These are phyloP conservation scores for Trichomonas vaginalis DNA, from an alignment of 208 protist species.

Conservation along the genomic window DNA sequence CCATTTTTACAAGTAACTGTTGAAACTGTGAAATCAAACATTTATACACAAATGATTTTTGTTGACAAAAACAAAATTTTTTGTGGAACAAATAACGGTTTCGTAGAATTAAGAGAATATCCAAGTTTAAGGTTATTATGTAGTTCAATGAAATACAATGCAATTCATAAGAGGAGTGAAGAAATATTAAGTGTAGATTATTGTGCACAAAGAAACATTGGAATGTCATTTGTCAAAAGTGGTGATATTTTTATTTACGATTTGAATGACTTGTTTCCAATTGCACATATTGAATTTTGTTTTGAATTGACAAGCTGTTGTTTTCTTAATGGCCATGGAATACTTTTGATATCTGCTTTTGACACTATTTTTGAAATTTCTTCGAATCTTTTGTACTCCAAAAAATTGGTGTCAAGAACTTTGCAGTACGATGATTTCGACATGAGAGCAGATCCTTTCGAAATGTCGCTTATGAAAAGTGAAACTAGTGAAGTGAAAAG, in stretches of 20 bases:
- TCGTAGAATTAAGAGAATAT: neutral
- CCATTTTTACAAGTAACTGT: too few relatives aligned
- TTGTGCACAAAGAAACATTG: neutral
- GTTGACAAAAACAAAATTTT: neutral
- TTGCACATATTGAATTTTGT: neutral
- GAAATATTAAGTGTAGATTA: neutral
- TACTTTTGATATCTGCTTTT: neutral
- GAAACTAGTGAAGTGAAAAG: too few relatives aligned
- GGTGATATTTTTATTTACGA: neutral
- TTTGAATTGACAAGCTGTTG: neutral
- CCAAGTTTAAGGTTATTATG: neutral
- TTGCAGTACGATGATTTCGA: too few relatives aligned
- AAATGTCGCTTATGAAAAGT: too few relatives aligned
- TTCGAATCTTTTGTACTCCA: neutral
- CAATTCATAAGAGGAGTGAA: neutral
- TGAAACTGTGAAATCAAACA: neutral
- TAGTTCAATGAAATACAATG: neutral
- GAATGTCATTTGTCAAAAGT: neutral
- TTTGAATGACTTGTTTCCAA: neutral
- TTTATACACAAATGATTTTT: neutral
- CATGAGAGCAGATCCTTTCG: too few relatives aligned
- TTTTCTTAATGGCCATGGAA: neutral
- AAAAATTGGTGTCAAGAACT: too few relatives aligned
- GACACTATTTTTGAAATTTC: neutral
- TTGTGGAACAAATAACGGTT: neutral